phyloP scores from a whole-genome alignment of 495 filamentous ascomycete species.

The Chaetomium tenue region DNA sequence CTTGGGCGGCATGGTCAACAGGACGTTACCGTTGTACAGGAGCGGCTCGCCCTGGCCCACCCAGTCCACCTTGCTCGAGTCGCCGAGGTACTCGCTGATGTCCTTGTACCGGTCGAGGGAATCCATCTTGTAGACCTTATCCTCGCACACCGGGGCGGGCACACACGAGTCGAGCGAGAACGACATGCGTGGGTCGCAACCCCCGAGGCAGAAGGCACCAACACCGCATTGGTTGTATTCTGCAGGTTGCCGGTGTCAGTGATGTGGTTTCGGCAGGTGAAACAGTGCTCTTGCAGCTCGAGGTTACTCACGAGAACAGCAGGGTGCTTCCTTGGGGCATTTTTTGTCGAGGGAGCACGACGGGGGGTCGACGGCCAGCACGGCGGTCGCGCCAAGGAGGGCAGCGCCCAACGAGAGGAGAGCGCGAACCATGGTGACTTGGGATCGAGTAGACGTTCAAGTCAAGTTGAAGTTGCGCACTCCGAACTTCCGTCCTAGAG shows the following conservation, averaged over 20 bases:
- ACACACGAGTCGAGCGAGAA: constrained; percentile 79
- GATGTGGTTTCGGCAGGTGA: neutral
- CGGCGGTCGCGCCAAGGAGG: constrained; percentile 43
- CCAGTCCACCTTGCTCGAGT: constrained; percentile 77
- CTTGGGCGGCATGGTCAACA: constrained; percentile 82
- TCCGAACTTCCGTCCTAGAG: constrained; percentile 1
- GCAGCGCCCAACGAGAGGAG: constrained; percentile 41
- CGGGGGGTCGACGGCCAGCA: constrained; percentile 35
- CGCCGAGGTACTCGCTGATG: constrained; percentile 81
- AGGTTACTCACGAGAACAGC: constrained; percentile 81
- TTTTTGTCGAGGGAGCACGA: constrained; percentile 53
- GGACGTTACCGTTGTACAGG: constrained; percentile 57
- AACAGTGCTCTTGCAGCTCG: neutral
- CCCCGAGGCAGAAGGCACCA: constrained; percentile 93
- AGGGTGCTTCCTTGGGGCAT: constrained; percentile 75
- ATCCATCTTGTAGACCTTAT: constrained; percentile 66
- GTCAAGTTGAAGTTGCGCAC: neutral
- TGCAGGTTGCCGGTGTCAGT: constrained; percentile 42
- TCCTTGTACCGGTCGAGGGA: constrained; percentile 64
- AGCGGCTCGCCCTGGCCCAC: constrained; percentile 76
- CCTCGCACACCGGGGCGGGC: constrained; percentile 78
- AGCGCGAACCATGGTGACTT: constrained; percentile 38
- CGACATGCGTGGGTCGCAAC: constrained; percentile 85
- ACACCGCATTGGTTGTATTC: constrained; percentile 93
- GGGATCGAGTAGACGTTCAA: neutral